These are phyloP conservation scores for Chaetomium olivaceum DNA, from an alignment of 2,329 filamentous ascomycete species.

Conservation along the genomic window DNA sequence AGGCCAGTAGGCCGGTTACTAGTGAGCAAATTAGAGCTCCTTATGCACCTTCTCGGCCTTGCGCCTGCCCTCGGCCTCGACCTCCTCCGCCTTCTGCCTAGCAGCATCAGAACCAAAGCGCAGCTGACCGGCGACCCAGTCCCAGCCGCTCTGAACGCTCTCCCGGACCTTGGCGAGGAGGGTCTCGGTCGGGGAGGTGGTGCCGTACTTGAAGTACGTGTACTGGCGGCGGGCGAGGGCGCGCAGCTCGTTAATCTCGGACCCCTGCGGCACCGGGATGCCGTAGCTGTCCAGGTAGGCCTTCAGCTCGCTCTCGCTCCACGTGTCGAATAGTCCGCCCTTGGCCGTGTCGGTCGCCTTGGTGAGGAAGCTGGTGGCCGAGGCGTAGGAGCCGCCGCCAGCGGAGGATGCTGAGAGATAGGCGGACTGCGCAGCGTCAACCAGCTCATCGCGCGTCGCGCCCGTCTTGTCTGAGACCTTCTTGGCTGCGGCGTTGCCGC, in stretches of 20 bases:
- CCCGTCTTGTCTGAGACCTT: constrained; percentile 63
- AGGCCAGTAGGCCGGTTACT: background rate
- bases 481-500: constrained; percentile 57
- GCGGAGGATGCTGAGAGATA: constrained; percentile 61
- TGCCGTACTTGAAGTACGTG: constrained; percentile 77
- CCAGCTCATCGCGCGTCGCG: constrained; percentile 70
- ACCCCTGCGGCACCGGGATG: constrained; percentile 65
- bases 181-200: constrained; percentile 63
- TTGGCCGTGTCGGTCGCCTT: constrained; percentile 66
- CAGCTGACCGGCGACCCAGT: constrained; percentile 55
- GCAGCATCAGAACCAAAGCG: constrained; percentile 50
- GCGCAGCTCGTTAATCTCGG: constrained; percentile 67
- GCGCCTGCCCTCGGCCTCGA: constrained; percentile 21
- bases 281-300: constrained; percentile 79
- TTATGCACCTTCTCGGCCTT: constrained; percentile 47
- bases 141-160: constrained; percentile 48
- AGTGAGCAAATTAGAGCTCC: constrained; percentile 47
- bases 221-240: constrained; percentile 71
- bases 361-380: constrained; percentile 69
- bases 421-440: constrained; percentile 62
- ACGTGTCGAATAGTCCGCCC: constrained; percentile 67
- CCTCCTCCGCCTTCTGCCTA: constrained; percentile 50
- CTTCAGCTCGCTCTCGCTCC: constrained; percentile 74
- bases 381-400: constrained; percentile 61
- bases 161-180: constrained; percentile 64